Conservation (phyloP, 257 asterid species). For the Solanum boliviense region DNA sequence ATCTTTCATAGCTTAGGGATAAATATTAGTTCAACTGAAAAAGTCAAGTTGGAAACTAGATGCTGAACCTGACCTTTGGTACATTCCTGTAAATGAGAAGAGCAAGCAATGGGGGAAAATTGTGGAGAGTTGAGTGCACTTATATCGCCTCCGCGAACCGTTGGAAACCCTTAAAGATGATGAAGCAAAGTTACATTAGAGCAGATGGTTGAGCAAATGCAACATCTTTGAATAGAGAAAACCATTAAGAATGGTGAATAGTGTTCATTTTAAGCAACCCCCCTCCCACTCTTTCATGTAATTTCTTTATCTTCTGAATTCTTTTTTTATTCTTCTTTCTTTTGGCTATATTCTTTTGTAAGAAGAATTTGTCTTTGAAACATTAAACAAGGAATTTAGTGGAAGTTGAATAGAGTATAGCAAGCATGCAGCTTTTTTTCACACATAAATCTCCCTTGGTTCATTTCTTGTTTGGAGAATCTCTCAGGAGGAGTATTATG, state of each 20-base stretch:
- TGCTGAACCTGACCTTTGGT: slow-evolving; percentile 1
- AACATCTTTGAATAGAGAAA: neutral
- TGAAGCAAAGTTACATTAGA: neutral
- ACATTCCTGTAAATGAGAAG: slow-evolving; percentile 1
- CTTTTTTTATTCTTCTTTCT: slow-evolving; percentile 9
- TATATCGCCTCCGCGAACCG: neutral
- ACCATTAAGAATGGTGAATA: slow-evolving; percentile 7
- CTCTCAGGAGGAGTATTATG: neutral
- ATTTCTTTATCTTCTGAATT: slow-evolving; percentile 10
- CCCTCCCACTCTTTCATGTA: neutral
- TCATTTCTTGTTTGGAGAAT: neutral
- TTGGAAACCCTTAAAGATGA: neutral
- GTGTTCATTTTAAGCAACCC: slow-evolving; percentile 14
- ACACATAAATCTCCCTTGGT: neutral
- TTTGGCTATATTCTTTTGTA: slow-evolving; percentile 28
- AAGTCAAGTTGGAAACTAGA: neutral
- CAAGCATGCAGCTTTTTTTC: neutral
- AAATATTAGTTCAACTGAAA: neutral
- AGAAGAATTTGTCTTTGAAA: slow-evolving; percentile 17
- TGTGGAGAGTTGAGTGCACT: neutral
- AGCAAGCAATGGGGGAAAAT: neutral
- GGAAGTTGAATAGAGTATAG: slow-evolving; percentile 4
- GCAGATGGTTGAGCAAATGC: neutral
- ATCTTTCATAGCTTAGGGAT: neutral
- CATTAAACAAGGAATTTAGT: slow-evolving; percentile 10